These are phyloP conservation scores for Rhodotorula glutinis DNA, from an alignment of 1,284 basidiomycete species.

Conservation along the genomic window DNA sequence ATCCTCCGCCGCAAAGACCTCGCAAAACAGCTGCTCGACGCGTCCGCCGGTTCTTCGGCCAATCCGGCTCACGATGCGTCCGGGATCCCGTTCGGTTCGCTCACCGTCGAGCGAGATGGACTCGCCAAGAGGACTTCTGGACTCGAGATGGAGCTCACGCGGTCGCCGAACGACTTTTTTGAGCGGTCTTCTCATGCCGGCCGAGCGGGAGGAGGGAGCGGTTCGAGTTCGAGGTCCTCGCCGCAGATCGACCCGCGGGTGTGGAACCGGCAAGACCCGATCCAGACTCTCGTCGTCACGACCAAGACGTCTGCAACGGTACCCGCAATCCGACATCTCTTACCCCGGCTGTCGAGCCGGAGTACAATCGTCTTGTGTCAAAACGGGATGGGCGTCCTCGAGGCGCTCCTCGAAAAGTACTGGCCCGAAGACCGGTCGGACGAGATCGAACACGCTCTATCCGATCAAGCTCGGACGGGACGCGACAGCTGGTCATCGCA, in stretches of 20 bases:
- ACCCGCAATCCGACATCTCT: slow-evolving; percentile 60
- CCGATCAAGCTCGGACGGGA: not conserved
- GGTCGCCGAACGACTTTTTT: slow-evolving; percentile 48
- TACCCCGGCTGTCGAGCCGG: slow-evolving; percentile 61
- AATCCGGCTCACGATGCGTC: not conserved
- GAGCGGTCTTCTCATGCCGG: slow-evolving; percentile 28
- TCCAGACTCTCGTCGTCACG: slow-evolving; percentile 74
- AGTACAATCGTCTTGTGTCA: slow-evolving; percentile 86
- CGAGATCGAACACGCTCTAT: slow-evolving; percentile 3
- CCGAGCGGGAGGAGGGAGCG: not conserved
- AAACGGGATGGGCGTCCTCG: slow-evolving; percentile 87
- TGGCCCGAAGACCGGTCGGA: slow-evolving; percentile 56
- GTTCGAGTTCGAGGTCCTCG: not conserved
- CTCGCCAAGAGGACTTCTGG: slow-evolving; percentile 18
- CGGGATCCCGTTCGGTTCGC: slow-evolving; percentile 24
- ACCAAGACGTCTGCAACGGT: slow-evolving; percentile 72
- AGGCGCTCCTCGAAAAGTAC: slow-evolving; percentile 64
- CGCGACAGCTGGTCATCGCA: not conserved
- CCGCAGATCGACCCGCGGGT: slow-evolving; percentile 23
- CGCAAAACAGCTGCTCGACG: slow-evolving; percentile 52
- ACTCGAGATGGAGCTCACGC: slow-evolving; percentile 36
- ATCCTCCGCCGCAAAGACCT: slow-evolving; percentile 67
- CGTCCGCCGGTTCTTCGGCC: not conserved
- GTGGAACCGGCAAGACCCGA: slow-evolving; percentile 48
- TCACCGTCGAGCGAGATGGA: slow-evolving; percentile 49